Evolutionary conservation across 1,284 basidiomycete genomes (phyloP).

Genomic region (Ustilago esculenta): DNA sequence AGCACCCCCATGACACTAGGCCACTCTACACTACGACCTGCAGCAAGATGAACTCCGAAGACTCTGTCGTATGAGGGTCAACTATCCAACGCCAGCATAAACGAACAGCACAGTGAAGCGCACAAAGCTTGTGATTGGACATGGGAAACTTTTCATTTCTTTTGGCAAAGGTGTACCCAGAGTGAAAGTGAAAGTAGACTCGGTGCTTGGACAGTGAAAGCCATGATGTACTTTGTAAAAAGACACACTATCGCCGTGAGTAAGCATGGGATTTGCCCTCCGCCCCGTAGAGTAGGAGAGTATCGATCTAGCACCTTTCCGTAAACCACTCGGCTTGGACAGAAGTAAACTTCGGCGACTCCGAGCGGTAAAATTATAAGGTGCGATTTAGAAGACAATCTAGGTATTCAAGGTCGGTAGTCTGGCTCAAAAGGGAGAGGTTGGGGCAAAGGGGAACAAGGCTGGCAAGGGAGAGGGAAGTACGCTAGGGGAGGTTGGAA

Average conservation of each 20-base stretch:
- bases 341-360: slow-evolving; percentile 4
- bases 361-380: slow-evolving; percentile 33
- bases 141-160: too few species aligned
- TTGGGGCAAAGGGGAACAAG: background rate
- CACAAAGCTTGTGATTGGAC: too few species aligned
- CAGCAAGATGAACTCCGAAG: too few species aligned
- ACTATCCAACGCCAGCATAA: too few species aligned
- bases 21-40: too few species aligned
- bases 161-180: slow-evolving; percentile 56
- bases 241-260: slow-evolving; percentile 42
- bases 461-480: background rate
- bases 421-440: background rate
- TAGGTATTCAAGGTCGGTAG: background rate
- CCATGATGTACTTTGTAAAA: slow-evolving; percentile 8
- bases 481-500: too few species aligned
- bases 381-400: slow-evolving; percentile 9
- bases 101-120: too few species aligned
- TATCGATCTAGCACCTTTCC: slow-evolving; percentile 52
- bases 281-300: slow-evolving; percentile 15
- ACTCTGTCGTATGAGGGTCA: too few species aligned
- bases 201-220: slow-evolving; percentile 47
- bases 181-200: slow-evolving; percentile 57
- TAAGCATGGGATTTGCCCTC: slow-evolving; percentile 49
- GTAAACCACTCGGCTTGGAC: slow-evolving; percentile 39
- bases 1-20: too few species aligned